A percentile compares a stretch with the other conserved stretches of the same genome.
Evolutionary conservation across 371 early-diverging fungal genomes (phyloP).

Genomic region (Actinomucor elegans): DNA sequence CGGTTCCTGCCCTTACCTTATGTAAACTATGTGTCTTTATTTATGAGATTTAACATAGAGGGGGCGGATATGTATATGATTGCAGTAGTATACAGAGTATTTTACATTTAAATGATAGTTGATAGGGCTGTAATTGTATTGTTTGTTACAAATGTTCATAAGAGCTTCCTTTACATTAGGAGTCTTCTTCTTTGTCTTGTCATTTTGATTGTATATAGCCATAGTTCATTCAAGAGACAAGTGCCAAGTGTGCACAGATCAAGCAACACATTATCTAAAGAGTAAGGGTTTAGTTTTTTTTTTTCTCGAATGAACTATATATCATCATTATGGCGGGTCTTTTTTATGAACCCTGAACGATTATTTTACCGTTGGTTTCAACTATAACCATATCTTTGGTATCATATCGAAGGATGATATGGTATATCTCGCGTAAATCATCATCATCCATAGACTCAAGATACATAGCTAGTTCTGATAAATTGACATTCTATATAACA

Average conservation of each 20-base stretch:
- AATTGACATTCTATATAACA: neutral
- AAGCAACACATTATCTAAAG: neutral
- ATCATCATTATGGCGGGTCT: too few relatives aligned
- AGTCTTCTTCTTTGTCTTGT: too few relatives aligned
- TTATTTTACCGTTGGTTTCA: neutral
- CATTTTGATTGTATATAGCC: neutral
- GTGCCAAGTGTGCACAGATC: neutral
- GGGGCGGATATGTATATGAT: too few relatives aligned
- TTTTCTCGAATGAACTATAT: neutral
- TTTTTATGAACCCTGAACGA: neutral
- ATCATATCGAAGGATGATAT: neutral
- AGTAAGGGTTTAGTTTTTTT: neutral
- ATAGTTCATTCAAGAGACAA: neutral
- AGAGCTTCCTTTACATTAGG: neutral
- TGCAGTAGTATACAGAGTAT: too few relatives aligned
- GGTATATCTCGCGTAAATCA: neutral
- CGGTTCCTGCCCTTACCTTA: too few relatives aligned
- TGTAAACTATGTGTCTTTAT: too few relatives aligned
- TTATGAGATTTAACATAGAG: too few relatives aligned
- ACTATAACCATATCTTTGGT: neutral
- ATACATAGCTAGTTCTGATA: neutral
- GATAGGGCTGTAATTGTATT: neutral
- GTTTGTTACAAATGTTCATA: neutral
- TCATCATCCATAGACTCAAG: slow-evolving; percentile 1
- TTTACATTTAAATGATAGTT: neutral